Percentiles rank a stretch among this genome's conserved stretches.
phyloP scores from a whole-genome alignment of 805 yeast genomes.

The Lachancea dasiensis region DNA sequence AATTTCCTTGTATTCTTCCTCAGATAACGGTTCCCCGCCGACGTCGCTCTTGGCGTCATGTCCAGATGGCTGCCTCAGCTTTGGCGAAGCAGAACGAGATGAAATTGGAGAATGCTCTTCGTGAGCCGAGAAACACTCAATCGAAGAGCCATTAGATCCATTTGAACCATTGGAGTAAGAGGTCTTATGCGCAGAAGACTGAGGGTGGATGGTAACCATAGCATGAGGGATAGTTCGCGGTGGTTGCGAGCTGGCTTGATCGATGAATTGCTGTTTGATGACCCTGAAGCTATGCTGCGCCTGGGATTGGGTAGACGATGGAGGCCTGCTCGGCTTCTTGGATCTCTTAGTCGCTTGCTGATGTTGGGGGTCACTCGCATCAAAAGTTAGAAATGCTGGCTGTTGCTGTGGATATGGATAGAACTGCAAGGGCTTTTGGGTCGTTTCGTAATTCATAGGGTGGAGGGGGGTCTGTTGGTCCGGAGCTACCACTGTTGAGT shows the following conservation, averaged over 20 bases:
- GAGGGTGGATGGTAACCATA: constrained; percentile 34
- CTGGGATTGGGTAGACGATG: constrained; percentile 29
- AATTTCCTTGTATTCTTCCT: constrained; percentile 27
- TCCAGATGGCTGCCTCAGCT: constrained; percentile 12
- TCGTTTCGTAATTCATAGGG: constrained; percentile 15
- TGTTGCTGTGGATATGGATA: constrained; percentile 25
- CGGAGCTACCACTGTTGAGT: constrained; percentile 10
- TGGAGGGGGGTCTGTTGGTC: constrained; percentile 11
- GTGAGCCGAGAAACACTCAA: constrained; percentile 22
- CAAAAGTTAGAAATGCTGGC: constrained; percentile 10
- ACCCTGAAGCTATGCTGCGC: constrained; percentile 18
- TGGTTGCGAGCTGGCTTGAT: constrained; percentile 16
- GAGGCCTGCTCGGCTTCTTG: constrained; percentile 8
- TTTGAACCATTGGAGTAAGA: constrained; percentile 12
- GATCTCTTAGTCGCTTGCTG: constrained; percentile 18
- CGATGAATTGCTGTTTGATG: constrained; percentile 18
- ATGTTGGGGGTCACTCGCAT: constrained; percentile 4
- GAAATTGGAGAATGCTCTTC: constrained; percentile 24
- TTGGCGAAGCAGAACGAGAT: constrained; percentile 20
- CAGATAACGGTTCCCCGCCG: constrained; percentile 10
- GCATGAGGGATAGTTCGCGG: constrained; percentile 11
- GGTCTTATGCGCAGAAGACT: constrained; percentile 22
- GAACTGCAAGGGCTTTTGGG: constrained; percentile 32
- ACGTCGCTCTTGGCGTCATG: constrained; percentile 10
- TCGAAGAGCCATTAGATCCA: constrained; percentile 18